These are phyloP conservation scores for Salinomyces thailandicus DNA, from an alignment of 2,329 filamentous ascomycete species.

Conservation along the genomic window DNA sequence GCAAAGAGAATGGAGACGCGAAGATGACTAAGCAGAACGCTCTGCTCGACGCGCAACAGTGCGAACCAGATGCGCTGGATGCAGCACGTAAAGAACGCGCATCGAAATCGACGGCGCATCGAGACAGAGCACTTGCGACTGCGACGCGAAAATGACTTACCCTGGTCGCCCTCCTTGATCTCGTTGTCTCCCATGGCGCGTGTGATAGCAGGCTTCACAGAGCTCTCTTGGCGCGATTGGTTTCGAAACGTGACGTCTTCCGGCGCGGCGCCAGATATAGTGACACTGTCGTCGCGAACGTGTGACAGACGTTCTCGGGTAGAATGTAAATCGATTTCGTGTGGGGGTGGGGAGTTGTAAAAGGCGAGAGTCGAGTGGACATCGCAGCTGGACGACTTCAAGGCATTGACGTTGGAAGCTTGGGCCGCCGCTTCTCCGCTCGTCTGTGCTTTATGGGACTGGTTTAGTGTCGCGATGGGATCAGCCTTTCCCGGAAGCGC, in stretches of 20 bases:
- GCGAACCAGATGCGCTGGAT: neutral
- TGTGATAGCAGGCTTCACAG: neutral
- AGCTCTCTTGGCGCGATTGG: constrained; percentile 6
- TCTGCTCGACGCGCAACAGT: neutral
- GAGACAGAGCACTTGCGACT: neutral
- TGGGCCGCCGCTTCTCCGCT: too few relatives aligned
- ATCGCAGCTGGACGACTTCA: too few relatives aligned
- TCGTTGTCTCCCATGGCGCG: constrained; percentile 36
- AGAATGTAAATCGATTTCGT: constrained; percentile 6
- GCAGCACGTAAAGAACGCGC: neutral
- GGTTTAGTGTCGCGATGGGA: too few relatives aligned
- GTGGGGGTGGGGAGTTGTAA: constrained; percentile 1
- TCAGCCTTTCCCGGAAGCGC: too few relatives aligned
- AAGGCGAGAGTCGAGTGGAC: too few relatives aligned
- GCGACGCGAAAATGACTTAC: constrained; percentile 11
- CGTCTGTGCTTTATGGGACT: too few relatives aligned
- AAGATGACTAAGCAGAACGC: neutral
- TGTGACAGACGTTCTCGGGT: neutral
- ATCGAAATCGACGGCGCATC: neutral
- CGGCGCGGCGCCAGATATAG: constrained; percentile 1
- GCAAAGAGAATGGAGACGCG: neutral
- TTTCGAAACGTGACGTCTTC: neutral
- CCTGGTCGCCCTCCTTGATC: constrained; percentile 37
- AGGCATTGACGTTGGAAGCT: too few relatives aligned
- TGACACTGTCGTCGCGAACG: constrained; percentile 1